A percentile compares a stretch with the other conserved stretches of the same genome.
phyloP scores from a whole-genome alignment of 2,329 filamentous ascomycete genomes.

The Fusarium albidum region DNA sequence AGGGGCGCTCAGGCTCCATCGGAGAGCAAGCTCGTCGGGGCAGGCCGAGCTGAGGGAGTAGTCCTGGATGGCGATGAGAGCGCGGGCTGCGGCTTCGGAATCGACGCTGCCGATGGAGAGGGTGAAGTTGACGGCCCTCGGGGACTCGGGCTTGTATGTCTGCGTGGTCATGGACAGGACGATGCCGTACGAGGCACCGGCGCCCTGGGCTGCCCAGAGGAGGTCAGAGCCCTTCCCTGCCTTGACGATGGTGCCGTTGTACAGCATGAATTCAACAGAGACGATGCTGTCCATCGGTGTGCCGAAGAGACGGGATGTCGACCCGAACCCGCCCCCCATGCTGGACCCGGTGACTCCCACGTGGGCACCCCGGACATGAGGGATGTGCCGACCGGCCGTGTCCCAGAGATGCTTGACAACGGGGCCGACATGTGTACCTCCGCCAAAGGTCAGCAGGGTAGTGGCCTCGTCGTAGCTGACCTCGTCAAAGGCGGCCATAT shows the following conservation, averaged over 20 bases:
- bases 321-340: slow-evolving; percentile 36
- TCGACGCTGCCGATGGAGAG: slow-evolving; percentile 24
- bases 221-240: slow-evolving; percentile 31
- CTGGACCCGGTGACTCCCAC: slow-evolving; percentile 36
- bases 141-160: slow-evolving; percentile 33
- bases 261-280: slow-evolving; percentile 35
- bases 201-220: slow-evolving; percentile 36
- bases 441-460: slow-evolving; percentile 32
- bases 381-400: slow-evolving; percentile 34
- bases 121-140: slow-evolving; percentile 34
- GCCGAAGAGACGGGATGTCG: slow-evolving; percentile 28
- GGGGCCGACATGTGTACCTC: slow-evolving; percentile 36
- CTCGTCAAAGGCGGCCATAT: slow-evolving; percentile 35
- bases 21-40: slow-evolving; percentile 36
- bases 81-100: slow-evolving; percentile 24
- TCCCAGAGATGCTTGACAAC: slow-evolving; percentile 38
- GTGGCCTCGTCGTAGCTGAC: slow-evolving; percentile 31
- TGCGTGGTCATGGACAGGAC: slow-evolving; percentile 36
- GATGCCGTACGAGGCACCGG: slow-evolving; percentile 35
- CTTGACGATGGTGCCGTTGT: slow-evolving; percentile 37
- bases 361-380: slow-evolving; percentile 36
- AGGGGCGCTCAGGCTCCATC: slow-evolving; percentile 28
- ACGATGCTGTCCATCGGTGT: slow-evolving; percentile 37
- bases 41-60: slow-evolving; percentile 20
- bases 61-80: slow-evolving; percentile 36